These are phyloP conservation scores for Triangularia setosa DNA, from an alignment of 2,329 filamentous ascomycete species.

Conservation along the genomic window DNA sequence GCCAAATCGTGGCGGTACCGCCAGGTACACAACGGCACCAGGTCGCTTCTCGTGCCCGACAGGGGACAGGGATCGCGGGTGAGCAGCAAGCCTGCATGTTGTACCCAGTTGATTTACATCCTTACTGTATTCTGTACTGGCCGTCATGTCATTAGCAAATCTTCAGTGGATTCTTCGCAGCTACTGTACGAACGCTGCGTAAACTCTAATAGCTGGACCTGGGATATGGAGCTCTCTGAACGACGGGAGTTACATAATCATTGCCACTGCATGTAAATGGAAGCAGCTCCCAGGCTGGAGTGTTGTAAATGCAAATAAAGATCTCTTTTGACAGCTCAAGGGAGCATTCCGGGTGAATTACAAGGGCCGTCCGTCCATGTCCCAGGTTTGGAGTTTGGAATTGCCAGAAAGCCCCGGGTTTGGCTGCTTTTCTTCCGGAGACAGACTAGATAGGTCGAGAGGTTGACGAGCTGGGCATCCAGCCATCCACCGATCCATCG, in stretches of 20 bases:
- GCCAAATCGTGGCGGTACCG: constrained; percentile 15
- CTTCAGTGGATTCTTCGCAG: constrained; percentile 2
- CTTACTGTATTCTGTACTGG: neutral
- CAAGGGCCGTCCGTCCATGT: constrained; percentile 3
- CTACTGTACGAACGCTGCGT: neutral
- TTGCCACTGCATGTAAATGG: neutral
- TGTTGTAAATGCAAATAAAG: neutral
- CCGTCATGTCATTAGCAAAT: constrained; percentile 4
- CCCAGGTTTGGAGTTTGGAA: constrained; percentile 6
- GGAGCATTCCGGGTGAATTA: constrained; percentile 3
- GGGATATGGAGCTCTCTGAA: neutral
- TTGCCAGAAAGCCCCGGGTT: neutral
- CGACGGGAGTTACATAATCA: neutral
- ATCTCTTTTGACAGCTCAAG: neutral
- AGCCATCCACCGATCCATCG: neutral
- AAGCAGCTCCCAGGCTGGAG: neutral
- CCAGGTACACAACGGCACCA: constrained; percentile 18
- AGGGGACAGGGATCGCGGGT: constrained; percentile 27
- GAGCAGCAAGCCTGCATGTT: constrained; percentile 26
- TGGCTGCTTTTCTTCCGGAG: neutral
- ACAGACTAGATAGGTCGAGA: neutral
- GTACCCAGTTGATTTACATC: constrained; percentile 7
- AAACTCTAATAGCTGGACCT: neutral
- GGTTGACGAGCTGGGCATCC: neutral
- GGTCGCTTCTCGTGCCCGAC: constrained; percentile 23